Base-by-base conservation (phyloP, 345 rosid species). In the Arabidopsis arenosa region DNA sequence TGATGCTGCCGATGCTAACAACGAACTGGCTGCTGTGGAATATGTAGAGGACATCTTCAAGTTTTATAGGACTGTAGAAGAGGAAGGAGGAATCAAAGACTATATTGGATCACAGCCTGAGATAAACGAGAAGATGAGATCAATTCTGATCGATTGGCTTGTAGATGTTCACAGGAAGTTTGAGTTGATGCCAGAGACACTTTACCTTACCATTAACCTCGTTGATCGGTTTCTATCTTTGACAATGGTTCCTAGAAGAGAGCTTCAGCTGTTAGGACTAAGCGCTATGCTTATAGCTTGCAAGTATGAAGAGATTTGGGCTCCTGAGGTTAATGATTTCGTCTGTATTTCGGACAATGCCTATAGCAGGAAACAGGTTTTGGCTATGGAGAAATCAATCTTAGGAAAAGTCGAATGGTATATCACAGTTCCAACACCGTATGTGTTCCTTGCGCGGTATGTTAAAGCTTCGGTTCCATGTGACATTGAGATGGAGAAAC, bases 281-380 rank as follows among this genome's bases (percentile, higher is more conserved):
- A 83, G 97, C 37, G 74, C 96, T 39, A 90, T 92, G 97, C 88
- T 92, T 39, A 81, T 90, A 18, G 93, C 96, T 4, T 90, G 90
- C 85, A 92, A 92, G 83, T 92, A 92, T 58, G 97, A 92, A 75
- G 97, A 90, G 87, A 90, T 90, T 66, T 90, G 96, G 97, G 91
- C 97, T 30, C 95, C 93, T n/a, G 89, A 89, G 84, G 90, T 87
- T 15, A 85, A 85, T 26, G 95, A 90, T 78, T 90, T 93, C 33
- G 92, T 93, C 18, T 90, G 77, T 18, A 18, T 18, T 18, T 89
- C 96, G 15, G 98, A 90, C 70, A 86, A 85, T 36, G 92, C 93
- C 1, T 92, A 90, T 67, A 18, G 37, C 5, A 87, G 93, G 72
- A 88, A 89, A 39, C 89, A 90, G 51, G 82, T 90, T 18, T 79